These are phyloP conservation scores for Peronosclerospora sorghi DNA, from an alignment of 352 stramenopile genomes.

Conservation along the genomic window DNA sequence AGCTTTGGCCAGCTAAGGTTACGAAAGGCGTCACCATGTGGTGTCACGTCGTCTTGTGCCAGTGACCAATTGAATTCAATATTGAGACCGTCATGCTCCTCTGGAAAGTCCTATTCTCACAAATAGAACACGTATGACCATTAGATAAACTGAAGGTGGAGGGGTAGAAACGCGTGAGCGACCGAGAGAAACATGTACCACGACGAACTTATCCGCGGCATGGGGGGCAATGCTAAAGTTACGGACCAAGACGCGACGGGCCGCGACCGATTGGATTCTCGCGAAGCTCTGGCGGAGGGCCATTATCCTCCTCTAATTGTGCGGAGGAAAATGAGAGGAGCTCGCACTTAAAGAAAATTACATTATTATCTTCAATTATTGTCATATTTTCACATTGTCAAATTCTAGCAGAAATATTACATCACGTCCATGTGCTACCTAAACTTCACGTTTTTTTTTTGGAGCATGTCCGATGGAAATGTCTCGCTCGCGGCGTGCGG, in stretches of 20 bases:
- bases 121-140: background rate
- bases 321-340: slow-evolving; percentile 31
- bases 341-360: too few species aligned
- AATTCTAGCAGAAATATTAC: background rate
- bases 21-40: slow-evolving; percentile 62
- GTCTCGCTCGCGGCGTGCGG: slow-evolving; percentile 42
- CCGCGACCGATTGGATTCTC: slow-evolving; percentile 29
- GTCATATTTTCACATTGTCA: too few species aligned
- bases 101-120: slow-evolving; percentile 43
- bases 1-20: slow-evolving; percentile 69
- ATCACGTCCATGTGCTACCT: too few species aligned
- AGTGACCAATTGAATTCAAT: slow-evolving; percentile 85
- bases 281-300: slow-evolving; percentile 53
- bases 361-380: too few species aligned
- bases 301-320: slow-evolving; percentile 26
- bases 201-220: slow-evolving; percentile 67
- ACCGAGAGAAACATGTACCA: slow-evolving; percentile 29
- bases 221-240: slow-evolving; percentile 42
- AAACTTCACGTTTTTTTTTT: background rate
- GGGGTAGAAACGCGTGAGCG: background rate
- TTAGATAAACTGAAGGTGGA: background rate
- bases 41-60: slow-evolving; percentile 68
- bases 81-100: slow-evolving; percentile 70
- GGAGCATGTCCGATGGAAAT: slow-evolving; percentile 11
- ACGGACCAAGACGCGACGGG: slow-evolving; percentile 25